phyloP scores from a whole-genome alignment of 306 rosid species.

The Ceratonia siliqua region DNA sequence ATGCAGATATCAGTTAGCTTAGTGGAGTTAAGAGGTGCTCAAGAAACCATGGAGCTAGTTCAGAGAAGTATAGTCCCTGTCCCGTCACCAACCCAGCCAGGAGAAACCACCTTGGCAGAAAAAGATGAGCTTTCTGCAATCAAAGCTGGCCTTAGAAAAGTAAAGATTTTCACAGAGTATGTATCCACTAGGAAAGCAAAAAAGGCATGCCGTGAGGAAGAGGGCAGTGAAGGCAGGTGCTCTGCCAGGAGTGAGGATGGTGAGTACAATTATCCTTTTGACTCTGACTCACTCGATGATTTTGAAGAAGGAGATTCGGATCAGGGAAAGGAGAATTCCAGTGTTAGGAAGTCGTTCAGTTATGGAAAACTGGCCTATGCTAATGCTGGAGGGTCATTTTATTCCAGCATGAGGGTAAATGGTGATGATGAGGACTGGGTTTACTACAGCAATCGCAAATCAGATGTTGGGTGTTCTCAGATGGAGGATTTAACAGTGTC shows the following conservation, averaged over 20 bases:
- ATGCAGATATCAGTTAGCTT: conserved; percentile 77
- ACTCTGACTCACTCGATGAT: conserved; percentile 90
- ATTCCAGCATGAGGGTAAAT: conserved; percentile 55
- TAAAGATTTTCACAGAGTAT: conserved; percentile 77
- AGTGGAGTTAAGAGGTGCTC: conserved; percentile 73
- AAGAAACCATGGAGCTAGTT: conserved; percentile 64
- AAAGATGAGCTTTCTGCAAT: conserved; percentile 93
- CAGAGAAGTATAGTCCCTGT: conserved; percentile 68
- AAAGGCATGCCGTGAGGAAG: conserved; percentile 76
- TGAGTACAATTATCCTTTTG: conserved; percentile 85
- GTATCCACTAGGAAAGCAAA: conserved; percentile 74
- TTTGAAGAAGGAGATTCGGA: conserved; percentile 88
- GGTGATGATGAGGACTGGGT: conserved; percentile 81
- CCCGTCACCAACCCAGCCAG: conserved; percentile 52
- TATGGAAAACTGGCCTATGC: conserved; percentile 91
- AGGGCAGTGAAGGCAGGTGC: conserved; percentile 84
- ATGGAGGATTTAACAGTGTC: conserved; percentile 62
- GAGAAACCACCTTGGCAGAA: conserved; percentile 60
- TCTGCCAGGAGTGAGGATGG: conserved; percentile 91
- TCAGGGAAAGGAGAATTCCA: conserved; percentile 74
- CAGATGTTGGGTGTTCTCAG: conserved; percentile 61
- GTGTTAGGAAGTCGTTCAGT: conserved; percentile 91
- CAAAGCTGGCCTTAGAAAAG: conserved; percentile 95
- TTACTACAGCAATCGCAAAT: conserved; percentile 81
- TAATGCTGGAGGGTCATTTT: conserved; percentile 85